Base-by-base conservation (phyloP, 805 yeast genomes). In the Saturnispora mendoncae region DNA sequence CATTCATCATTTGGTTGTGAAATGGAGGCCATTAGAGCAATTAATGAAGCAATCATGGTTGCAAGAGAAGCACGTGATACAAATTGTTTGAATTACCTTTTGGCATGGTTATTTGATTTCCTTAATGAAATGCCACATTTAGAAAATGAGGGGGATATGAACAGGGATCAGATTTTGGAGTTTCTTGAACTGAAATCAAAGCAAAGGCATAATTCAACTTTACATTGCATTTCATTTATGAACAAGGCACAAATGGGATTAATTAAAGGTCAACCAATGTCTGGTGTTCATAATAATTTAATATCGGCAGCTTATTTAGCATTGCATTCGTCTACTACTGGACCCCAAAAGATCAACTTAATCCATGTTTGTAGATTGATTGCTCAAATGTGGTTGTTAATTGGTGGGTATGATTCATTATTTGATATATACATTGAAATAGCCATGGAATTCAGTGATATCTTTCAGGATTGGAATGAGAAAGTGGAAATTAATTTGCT, bases 41-140 rank as follows among this genome's bases (percentile, higher is more conserved):
- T 86, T 7, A 85, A 82, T 47, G 96, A 87, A 56, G 92, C 96
- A 0, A 81, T 86, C 2, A 68, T 82, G 6, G 86, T 87, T 3
- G 96, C 96, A 0, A 66, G 96, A 49, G 95, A 87, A 52, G 80
- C 81, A 51, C 78, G 78, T 46, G 95, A 88, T 57, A 68, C 74
- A 42, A 66, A 70, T 12, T 84, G 94, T 20, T 66, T 86, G 32
- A 80, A 84, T 21, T 78, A 78, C 50, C 69, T 86, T 13, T 63
- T 86, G 38, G 69, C 85, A 8, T 82, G 92, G 87, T 64, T 85
- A 1, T 76, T 78, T 49, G 73, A 79, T 47, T 84, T 81, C 50
- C 67, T 84, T 52, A 76, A 75, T 45, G 73, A 74, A 44, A 71
- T 79, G 51, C 95, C 95, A 0, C 66, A 71, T 26, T 18, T 40